Percentiles rank a stretch among this genome's conserved stretches.
Evolutionary conservation across 2,329 filamentous ascomycete species (phyloP).

Genomic region (Orbilia oligospora): DNA sequence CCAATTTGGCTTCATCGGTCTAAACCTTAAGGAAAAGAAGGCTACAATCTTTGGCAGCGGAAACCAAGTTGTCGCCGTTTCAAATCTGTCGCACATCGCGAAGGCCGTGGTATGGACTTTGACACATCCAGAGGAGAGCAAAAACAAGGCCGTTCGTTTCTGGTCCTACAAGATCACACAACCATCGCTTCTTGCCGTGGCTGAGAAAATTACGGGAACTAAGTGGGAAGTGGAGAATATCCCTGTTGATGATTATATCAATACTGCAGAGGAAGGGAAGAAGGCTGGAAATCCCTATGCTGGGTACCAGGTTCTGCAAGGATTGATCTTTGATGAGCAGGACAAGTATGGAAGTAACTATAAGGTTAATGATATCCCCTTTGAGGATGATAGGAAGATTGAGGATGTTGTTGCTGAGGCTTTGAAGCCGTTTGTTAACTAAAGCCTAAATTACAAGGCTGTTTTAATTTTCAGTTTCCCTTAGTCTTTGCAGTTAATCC

Average conservation of each 20-base stretch:
- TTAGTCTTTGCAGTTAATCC: background rate
- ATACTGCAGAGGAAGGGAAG: constrained; percentile 57
- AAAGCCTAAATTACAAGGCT: background rate
- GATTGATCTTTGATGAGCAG: constrained; percentile 48
- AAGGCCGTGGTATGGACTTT: constrained; percentile 71
- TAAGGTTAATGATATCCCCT: constrained; percentile 32
- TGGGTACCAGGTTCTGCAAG: constrained; percentile 50
- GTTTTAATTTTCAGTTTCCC: no score
- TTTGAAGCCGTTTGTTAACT: constrained; percentile 8
- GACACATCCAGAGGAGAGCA: constrained; percentile 70
- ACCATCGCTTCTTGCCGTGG: constrained; percentile 66
- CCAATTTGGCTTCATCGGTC: constrained; percentile 67
- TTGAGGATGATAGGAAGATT: constrained; percentile 38
- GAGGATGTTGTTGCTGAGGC: constrained; percentile 35
- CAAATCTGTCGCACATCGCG: constrained; percentile 70
- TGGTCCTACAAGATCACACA: constrained; percentile 69
- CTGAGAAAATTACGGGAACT: constrained; percentile 66
- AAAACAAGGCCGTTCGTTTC: constrained; percentile 71
- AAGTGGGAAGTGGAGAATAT: constrained; percentile 63
- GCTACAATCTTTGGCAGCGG: constrained; percentile 71
- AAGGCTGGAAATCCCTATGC: constrained; percentile 47
- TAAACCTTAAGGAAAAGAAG: constrained; percentile 68
- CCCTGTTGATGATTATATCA: constrained; percentile 63
- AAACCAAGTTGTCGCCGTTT: constrained; percentile 69
- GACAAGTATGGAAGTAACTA: constrained; percentile 44